Evolutionary conservation across 2,329 filamentous ascomycete genomes (phyloP).

Genomic region (Aspergillus costaricaensis): DNA sequence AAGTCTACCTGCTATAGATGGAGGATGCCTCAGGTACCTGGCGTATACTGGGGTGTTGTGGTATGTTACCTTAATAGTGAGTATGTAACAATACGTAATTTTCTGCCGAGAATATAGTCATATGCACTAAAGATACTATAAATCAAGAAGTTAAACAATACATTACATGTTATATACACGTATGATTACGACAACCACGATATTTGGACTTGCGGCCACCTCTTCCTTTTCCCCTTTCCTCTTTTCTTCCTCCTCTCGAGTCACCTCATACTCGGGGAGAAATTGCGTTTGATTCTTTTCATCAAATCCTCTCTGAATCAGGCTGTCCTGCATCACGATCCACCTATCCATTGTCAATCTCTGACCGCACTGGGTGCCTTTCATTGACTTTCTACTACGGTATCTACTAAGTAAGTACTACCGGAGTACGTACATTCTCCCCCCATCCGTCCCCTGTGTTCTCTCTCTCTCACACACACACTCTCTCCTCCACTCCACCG

Average conservation of each 20-base stretch:
- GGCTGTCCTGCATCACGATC: not conserved
- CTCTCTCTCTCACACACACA: not conserved
- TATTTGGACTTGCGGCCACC: not conserved
- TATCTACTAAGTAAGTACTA: not conserved
- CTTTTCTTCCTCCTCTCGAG: not conserved
- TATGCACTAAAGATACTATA: too few species aligned
- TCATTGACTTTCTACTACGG: not conserved
- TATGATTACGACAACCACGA: not conserved
- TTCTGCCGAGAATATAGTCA: not conserved
- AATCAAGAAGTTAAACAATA: not conserved
- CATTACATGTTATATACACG: not conserved
- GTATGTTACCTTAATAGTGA: not conserved
- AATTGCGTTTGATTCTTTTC: not conserved
- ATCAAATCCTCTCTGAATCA: not conserved
- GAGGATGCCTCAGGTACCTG: not conserved
- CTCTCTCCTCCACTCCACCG: conserved; percentile 10
- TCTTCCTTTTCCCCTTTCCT: not conserved
- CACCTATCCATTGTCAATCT: conserved; percentile 4
- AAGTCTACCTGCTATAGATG: not conserved
- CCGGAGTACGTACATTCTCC: not conserved
- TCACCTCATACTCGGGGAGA: not conserved
- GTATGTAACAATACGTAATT: not conserved
- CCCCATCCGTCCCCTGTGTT: not conserved
- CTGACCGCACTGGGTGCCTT: not conserved
- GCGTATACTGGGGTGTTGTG: not conserved